Evolutionary conservation across 1,284 basidiomycete genomes (phyloP), one percentile per base, ranked within the genome.

Genomic region (Malassezia furfur): DNA sequence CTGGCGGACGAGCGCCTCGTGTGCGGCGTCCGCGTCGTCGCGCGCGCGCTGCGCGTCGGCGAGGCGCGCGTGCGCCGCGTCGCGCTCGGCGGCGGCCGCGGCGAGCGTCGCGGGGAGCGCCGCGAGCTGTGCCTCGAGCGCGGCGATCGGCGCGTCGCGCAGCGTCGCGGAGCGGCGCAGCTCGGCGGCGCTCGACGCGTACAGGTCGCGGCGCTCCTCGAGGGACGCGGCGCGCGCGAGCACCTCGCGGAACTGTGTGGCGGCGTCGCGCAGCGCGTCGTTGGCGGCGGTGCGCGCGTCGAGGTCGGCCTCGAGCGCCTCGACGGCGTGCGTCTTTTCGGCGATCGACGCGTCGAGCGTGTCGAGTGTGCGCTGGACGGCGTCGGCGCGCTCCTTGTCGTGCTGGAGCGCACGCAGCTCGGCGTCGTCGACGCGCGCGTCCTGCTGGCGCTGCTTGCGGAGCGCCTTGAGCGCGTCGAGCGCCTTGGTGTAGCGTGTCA

Each of bases 341-440:
- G 58, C 60, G 11, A 69, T 57, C 19, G 65, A 57, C 10, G 51
- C 57, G 35, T 65, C 53, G 5, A 71, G 60, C 38, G 52, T 52
- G 7, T 58, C 54, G 37, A 66, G 65, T 35, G 64, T 69, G 46
- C 57, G 57, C 28, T 62, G 60, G 6, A 43, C 40, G 17, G 76
- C 86, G 68, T 91, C 87, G 0, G 91, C 83, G 56, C 91, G 86
- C 9, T 82, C 80, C 69, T 93, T 94, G 77, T 98, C 90, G 25
- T 81, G 80, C 38, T 84, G 82, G 35, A 96, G 80, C 30, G 84
- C 83, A 38, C 87, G 81, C 2, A 96, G 81, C 12, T 87, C 83
- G 69, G 89, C 91, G 66, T 87, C 87, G 75, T 96, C 91, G 1
- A 89, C 85, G 76, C 98, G 98, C 54, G 94, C 81, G 59, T 96